Evolutionary conservation across 257 asterid species (phyloP).

Genomic region (Dorcoceras hygrometricum): DNA sequence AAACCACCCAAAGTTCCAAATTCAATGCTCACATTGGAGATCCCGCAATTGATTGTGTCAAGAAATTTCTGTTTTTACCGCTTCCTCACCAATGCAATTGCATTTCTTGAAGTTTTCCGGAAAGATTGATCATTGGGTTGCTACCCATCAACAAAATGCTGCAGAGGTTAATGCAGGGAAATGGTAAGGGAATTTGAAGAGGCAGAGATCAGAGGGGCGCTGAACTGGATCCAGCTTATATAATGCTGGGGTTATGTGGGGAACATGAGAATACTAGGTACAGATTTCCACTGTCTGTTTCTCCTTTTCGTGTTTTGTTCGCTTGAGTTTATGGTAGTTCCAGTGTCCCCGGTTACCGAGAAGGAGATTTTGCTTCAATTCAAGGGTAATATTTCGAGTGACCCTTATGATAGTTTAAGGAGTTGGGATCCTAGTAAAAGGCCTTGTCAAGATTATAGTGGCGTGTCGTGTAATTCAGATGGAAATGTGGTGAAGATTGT

Average conservation of each 20-base stretch:
- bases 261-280: slow-evolving; percentile 77
- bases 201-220: slow-evolving; percentile 34
- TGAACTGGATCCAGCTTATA: slow-evolving; percentile 56
- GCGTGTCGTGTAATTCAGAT: slow-evolving; percentile 69
- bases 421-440: slow-evolving; percentile 58
- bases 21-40: slow-evolving; percentile 23
- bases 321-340: slow-evolving; percentile 27
- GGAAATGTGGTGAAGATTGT: slow-evolving; percentile 83
- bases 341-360: slow-evolving; percentile 61
- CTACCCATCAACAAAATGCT: neutral
- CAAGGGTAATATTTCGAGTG: slow-evolving; percentile 75
- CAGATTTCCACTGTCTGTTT: slow-evolving; percentile 38
- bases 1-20: slow-evolving; percentile 33
- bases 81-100: slow-evolving; percentile 31
- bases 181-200: slow-evolving; percentile 22
- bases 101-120: slow-evolving; percentile 27
- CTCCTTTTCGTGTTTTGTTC: slow-evolving; percentile 43
- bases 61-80: slow-evolving; percentile 21
- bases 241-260: slow-evolving; percentile 60
- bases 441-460: slow-evolving; percentile 62
- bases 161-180: slow-evolving; percentile 19
- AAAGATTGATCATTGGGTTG: slow-evolving; percentile 16
- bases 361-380: slow-evolving; percentile 90
- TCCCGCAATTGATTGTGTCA: slow-evolving; percentile 20
- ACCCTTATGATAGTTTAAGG: slow-evolving; percentile 71